Conservation (phyloP, 2,329 filamentous ascomycete species). For the Neopestalotiopsis sp. region DNA sequence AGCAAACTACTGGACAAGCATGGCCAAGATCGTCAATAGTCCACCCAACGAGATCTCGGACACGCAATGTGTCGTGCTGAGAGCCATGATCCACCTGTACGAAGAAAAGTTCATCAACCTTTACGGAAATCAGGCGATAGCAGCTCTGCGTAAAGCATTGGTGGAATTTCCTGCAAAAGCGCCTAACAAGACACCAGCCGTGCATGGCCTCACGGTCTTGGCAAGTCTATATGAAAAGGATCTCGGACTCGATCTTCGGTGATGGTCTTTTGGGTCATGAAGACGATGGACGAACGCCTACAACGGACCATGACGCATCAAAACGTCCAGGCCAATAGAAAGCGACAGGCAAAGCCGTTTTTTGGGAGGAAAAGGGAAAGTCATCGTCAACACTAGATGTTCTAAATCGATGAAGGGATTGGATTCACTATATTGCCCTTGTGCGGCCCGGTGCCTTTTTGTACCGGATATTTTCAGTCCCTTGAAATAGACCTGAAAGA, state of each 20-base stretch:
- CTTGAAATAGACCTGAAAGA: conserved; percentile 2
- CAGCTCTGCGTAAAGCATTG: conserved; percentile 71
- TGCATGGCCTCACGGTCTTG: conserved; percentile 57
- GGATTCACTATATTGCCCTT: not conserved
- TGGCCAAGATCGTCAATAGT: conserved; percentile 80
- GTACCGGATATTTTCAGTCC: not conserved
- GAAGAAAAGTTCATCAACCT: conserved; percentile 79
- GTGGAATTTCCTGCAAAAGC: conserved; percentile 73
- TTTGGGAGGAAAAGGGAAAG: not conserved
- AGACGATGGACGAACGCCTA: not conserved
- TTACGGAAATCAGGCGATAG: conserved; percentile 79
- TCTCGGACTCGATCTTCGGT: conserved; percentile 51
- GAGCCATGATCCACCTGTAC: conserved; percentile 74
- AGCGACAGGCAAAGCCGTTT: not conserved
- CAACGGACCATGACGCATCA: not conserved
- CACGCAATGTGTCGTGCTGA: conserved; percentile 74
- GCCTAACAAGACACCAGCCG: conserved; percentile 52
- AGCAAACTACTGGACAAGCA: conserved; percentile 79
- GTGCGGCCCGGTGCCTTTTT: not conserved
- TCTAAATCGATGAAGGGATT: not conserved
- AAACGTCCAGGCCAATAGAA: not conserved
- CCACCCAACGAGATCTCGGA: conserved; percentile 71
- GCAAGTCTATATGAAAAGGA: conserved; percentile 58
- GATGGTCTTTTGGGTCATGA: not conserved
- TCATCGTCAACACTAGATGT: not conserved